phyloP scores from a whole-genome alignment of 129 eudicot genomes.

The Rutidosis leptorrhynchoides region DNA sequence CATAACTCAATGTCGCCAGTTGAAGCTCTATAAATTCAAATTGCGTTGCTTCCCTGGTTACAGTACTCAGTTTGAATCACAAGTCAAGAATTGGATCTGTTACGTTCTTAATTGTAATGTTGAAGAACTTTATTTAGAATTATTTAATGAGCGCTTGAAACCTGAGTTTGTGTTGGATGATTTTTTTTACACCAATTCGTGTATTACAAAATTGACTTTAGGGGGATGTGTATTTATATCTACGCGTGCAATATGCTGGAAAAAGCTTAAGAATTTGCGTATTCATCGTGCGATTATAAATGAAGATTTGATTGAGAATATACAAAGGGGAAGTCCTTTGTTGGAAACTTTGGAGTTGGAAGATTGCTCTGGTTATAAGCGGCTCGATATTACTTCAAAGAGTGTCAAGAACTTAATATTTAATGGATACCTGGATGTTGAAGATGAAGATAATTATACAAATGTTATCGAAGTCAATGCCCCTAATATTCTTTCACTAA shows the following conservation, averaged over 20 bases:
- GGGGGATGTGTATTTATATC: slow-evolving; percentile 2
- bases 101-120: slow-evolving; percentile 7
- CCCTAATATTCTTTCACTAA: slow-evolving; percentile 10
- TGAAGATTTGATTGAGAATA: slow-evolving; percentile 19
- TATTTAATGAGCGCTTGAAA: neutral
- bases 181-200: slow-evolving; percentile 13
- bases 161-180: neutral
- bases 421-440: slow-evolving; percentile 10
- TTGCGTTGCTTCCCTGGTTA: neutral
- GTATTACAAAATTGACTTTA: slow-evolving; percentile 19
- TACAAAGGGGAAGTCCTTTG: slow-evolving; percentile 22
- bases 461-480: no score
- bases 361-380: neutral
- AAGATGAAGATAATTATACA: neutral
- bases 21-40: slow-evolving; percentile 13
- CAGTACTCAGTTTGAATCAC: neutral
- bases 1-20: slow-evolving; percentile 21
- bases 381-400: slow-evolving; percentile 15
- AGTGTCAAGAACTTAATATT: slow-evolving; percentile 28
- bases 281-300: neutral
- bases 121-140: slow-evolving; percentile 1
- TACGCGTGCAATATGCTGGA: slow-evolving; percentile 7
- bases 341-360: slow-evolving; percentile 20
- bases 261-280: slow-evolving; percentile 9
- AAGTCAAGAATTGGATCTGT: neutral